Percentiles rank a stretch among this genome's conserved stretches.
These are phyloP conservation scores for Canna indica DNA, from an alignment of 176 grass and related monocot genomes.

Conservation along the genomic window DNA sequence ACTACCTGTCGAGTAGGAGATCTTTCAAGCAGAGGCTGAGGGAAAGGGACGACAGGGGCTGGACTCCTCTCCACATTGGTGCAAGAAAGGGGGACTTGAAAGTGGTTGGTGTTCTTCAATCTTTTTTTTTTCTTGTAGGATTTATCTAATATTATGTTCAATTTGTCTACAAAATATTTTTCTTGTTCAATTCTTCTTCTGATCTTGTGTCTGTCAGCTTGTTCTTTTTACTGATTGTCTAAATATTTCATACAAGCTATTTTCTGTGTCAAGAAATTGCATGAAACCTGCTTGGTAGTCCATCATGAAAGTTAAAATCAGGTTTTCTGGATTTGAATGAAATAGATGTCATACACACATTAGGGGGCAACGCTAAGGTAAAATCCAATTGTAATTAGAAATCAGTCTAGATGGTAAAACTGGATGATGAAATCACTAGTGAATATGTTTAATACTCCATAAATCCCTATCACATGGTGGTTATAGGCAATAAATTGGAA, in stretches of 20 bases:
- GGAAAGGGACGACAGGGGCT: conserved; percentile 57
- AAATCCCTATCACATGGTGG: background rate
- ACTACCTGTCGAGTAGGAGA: conserved; percentile 17
- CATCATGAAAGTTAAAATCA: background rate
- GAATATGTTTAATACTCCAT: background rate
- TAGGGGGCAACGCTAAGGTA: no score
- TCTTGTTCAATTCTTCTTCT: background rate
- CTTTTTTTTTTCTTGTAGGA: background rate
- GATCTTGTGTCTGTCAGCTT: background rate
- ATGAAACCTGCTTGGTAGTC: no score
- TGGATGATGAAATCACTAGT: background rate
- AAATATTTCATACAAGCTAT: background rate
- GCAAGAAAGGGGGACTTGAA: conserved; percentile 77
- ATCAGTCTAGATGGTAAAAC: background rate
- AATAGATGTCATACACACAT: no score
- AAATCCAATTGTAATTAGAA: background rate
- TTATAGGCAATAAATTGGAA: background rate
- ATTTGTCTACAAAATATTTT: background rate
- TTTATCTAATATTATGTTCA: background rate
- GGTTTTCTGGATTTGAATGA: background rate
- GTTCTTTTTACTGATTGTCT: background rate
- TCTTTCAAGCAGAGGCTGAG: conserved; percentile 15
- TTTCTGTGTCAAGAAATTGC: background rate
- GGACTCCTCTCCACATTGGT: conserved; percentile 74
- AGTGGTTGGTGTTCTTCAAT: conserved; percentile 32